These are phyloP conservation scores for Suhomyces kunorum DNA, from an alignment of 1,139 yeast genomes.

Conservation along the genomic window DNA sequence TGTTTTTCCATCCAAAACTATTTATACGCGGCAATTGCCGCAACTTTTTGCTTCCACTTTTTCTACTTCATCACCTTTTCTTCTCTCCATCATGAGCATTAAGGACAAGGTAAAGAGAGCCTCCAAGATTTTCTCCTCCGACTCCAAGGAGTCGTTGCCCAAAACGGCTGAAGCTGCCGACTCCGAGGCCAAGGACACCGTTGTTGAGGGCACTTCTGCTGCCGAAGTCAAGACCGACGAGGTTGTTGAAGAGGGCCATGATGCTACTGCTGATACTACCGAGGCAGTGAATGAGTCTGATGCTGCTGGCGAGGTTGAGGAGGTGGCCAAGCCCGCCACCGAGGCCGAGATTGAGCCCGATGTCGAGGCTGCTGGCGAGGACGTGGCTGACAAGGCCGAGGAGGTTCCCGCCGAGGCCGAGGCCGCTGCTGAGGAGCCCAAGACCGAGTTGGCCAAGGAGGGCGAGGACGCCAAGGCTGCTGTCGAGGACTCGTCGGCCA, in stretches of 20 bases:
- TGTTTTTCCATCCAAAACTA: conserved; percentile 2
- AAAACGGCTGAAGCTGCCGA: conserved; percentile 18
- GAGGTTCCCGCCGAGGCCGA: conserved; percentile 6
- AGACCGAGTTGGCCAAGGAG: conserved; percentile 17
- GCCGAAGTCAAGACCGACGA: conserved; percentile 4
- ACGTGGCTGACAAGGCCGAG: conserved; percentile 12
- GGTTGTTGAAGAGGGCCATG: conserved; percentile 15
- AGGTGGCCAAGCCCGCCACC: conserved; percentile 13
- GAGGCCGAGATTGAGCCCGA: conserved; percentile 18
- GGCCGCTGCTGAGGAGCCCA: conserved; percentile 11
- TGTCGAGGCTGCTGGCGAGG: conserved; percentile 12
- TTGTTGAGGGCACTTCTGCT: conserved; percentile 8
- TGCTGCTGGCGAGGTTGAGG: conserved; percentile 16
- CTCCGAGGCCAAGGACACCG: conserved; percentile 14
- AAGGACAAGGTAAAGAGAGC: conserved; percentile 50
- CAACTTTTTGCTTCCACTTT: conserved; percentile 3
- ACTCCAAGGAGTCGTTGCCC: conserved; percentile 31
- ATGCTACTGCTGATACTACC: conserved; percentile 7
- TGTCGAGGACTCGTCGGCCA: conserved; percentile 28
- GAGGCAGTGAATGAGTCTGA: too few species aligned
- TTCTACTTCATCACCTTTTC: not conserved
- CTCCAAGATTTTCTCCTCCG: conserved; percentile 40
- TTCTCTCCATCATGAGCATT: conserved; percentile 36
- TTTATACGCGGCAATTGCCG: conserved; percentile 9
- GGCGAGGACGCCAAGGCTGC: conserved; percentile 35